Percentiles rank a stretch among this genome's conserved stretches.
Conservation (phyloP, 768 basidiomycete species). For the Brasilioporus rufonigricans region DNA sequence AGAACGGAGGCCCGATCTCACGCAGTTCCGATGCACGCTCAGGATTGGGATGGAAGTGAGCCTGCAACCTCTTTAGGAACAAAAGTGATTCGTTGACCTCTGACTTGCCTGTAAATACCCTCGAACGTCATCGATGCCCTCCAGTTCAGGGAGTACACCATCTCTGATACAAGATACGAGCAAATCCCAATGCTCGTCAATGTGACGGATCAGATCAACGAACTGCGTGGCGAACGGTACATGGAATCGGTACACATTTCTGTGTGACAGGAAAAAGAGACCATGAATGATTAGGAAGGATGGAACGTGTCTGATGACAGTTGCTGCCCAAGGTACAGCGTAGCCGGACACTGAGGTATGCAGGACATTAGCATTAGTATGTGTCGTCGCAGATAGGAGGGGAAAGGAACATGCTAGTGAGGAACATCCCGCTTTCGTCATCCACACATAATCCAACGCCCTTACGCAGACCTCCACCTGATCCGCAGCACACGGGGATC, state of each 20-base stretch:
- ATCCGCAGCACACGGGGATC: constrained; percentile 5
- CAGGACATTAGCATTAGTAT: background rate
- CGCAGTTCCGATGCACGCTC: constrained; percentile 18
- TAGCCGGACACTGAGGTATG: background rate
- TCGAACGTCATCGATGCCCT: constrained; percentile 7
- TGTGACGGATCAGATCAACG: constrained; percentile 8
- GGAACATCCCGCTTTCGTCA: constrained; percentile 5
- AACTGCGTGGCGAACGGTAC: background rate
- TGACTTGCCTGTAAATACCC: background rate
- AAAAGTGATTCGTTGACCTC: background rate
- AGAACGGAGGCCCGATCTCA: constrained; percentile 14
- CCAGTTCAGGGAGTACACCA: constrained; percentile 15
- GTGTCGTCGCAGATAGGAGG: background rate
- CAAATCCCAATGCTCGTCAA: constrained; percentile 19
- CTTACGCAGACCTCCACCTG: background rate
- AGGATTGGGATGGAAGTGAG: constrained; percentile 10
- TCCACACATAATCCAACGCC: constrained; percentile 7
- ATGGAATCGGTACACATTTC: background rate
- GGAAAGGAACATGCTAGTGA: background rate
- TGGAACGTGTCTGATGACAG: constrained; percentile 8
- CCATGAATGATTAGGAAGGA: constrained; percentile 20
- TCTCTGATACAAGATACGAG: constrained; percentile 15
- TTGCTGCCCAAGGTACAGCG: constrained; percentile 9
- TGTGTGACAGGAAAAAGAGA: constrained; percentile 16
- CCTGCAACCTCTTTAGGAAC: background rate